Percentiles rank a stretch among this genome's conserved stretches.
Conservation (phyloP, 2,329 filamentous ascomycete species). For the Neopestalotiopsis sp. region DNA sequence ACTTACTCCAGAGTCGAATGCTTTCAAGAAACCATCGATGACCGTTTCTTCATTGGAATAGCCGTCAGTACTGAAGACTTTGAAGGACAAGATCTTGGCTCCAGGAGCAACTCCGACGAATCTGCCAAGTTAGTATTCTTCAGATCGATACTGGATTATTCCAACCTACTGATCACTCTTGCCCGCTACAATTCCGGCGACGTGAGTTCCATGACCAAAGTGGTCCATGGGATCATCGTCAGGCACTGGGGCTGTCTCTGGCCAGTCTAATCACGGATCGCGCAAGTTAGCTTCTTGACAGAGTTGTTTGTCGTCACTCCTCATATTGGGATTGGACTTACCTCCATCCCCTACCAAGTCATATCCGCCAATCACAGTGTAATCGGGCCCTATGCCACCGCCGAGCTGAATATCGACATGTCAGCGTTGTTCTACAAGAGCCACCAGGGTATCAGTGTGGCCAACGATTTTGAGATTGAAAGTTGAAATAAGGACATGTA, state of each 20-base stretch:
- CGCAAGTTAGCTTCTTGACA: neutral
- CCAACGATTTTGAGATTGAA: neutral
- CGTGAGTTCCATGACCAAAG: slow-evolving; percentile 29
- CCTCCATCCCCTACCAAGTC: slow-evolving; percentile 28
- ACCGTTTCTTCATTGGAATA: slow-evolving; percentile 31
- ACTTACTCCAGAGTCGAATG: slow-evolving; percentile 31
- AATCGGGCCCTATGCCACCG: slow-evolving; percentile 30
- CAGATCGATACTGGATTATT: neutral
- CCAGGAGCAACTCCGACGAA: slow-evolving; percentile 32
- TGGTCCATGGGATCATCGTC: slow-evolving; percentile 30
- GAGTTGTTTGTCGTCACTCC: neutral
- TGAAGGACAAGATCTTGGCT: slow-evolving; percentile 30
- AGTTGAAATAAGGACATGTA: neutral
- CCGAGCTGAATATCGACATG: slow-evolving; percentile 24
- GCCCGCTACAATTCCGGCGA: slow-evolving; percentile 31
- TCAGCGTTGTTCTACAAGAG: neutral
- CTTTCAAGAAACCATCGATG: slow-evolving; percentile 29
- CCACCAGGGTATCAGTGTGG: too few species aligned
- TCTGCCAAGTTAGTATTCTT: slow-evolving; percentile 17
- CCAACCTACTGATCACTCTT: slow-evolving; percentile 28
- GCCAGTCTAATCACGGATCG: slow-evolving; percentile 24
- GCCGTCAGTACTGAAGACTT: slow-evolving; percentile 27
- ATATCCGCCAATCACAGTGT: slow-evolving; percentile 31
- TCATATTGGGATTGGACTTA: slow-evolving; percentile 9
- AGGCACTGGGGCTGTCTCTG: slow-evolving; percentile 25